Conservation (phyloP, 768 basidiomycete genomes). For the Pilatotrama ljubarskyi region DNA sequence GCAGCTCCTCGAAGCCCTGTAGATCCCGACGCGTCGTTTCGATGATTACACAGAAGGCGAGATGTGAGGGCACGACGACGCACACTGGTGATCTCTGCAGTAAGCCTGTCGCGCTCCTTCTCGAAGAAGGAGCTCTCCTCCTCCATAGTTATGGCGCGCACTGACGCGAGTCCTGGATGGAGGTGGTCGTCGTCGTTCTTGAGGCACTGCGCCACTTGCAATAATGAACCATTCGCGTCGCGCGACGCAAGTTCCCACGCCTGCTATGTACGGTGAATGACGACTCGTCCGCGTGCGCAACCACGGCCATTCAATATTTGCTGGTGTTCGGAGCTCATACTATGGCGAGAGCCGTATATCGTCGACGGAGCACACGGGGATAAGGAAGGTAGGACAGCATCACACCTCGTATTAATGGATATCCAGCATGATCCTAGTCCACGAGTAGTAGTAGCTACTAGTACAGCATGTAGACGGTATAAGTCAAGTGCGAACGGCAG, state of each 20-base stretch:
- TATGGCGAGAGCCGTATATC: no score
- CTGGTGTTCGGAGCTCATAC: no score
- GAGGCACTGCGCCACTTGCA: no score
- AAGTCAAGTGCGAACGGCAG: constrained; percentile 19
- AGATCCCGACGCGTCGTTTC: neutral
- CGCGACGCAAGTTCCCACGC: no score
- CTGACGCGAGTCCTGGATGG: neutral
- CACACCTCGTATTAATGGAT: constrained; percentile 18
- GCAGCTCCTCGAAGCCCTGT: constrained; percentile 85
- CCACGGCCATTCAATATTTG: no score
- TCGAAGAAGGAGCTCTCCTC: constrained; percentile 66
- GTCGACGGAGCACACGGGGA: neutral
- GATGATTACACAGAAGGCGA: neutral
- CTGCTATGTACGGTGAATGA: no score
- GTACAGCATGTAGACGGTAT: constrained; percentile 25
- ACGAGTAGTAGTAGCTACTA: constrained; percentile 24
- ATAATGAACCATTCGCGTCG: no score
- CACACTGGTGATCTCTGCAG: constrained; percentile 74
- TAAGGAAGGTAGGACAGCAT: constrained; percentile 1
- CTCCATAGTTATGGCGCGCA: constrained; percentile 15
- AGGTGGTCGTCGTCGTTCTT: neutral
- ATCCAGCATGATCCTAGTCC: constrained; percentile 23
- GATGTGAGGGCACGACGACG: neutral
- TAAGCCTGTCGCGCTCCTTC: constrained; percentile 72
- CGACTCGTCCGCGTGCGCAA: no score